Conservation (phyloP, 2,329 filamentous ascomycete genomes). For the Aureobasidium sp. region DNA sequence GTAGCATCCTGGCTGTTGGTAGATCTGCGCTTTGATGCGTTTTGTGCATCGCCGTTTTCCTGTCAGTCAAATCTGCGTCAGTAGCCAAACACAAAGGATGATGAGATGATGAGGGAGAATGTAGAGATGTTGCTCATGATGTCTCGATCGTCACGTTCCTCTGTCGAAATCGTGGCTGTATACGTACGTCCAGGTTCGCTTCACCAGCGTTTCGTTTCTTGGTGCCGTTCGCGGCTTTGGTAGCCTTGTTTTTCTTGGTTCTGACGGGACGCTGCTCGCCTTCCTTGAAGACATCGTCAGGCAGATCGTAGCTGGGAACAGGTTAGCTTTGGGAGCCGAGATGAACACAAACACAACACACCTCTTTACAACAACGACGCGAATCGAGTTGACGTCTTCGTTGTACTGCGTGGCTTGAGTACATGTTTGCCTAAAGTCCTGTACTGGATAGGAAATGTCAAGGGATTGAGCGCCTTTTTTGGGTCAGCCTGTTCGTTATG, state of each 20-base stretch:
- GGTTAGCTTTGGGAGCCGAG: constrained; percentile 16
- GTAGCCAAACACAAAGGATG: not conserved
- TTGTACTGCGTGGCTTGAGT: constrained; percentile 68
- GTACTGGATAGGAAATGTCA: constrained; percentile 72
- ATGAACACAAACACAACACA: constrained; percentile 38
- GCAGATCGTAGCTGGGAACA: constrained; percentile 66
- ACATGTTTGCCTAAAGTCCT: constrained; percentile 79
- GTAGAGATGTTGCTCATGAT: not conserved
- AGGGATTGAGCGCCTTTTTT: constrained; percentile 56
- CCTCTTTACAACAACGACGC: constrained; percentile 79
- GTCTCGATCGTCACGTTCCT: not conserved
- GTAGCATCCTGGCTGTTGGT: constrained; percentile 1
- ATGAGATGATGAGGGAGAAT: not conserved
- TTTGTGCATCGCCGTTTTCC: constrained; percentile 1
- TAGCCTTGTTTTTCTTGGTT: constrained; percentile 29
- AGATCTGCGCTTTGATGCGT: constrained; percentile 11
- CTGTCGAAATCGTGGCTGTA: constrained; percentile 2
- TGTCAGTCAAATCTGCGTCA: not conserved
- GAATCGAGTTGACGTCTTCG: constrained; percentile 64
- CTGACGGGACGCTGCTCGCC: constrained; percentile 53
- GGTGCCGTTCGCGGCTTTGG: constrained; percentile 15
- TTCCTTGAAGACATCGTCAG: constrained; percentile 77
- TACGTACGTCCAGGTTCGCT: constrained; percentile 39
- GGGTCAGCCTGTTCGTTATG: constrained; percentile 17
- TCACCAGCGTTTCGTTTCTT: constrained; percentile 37